Evolutionary conservation across 2,329 filamentous ascomycete genomes (phyloP).

Genomic region (Fonsecaea pedrosoi): DNA sequence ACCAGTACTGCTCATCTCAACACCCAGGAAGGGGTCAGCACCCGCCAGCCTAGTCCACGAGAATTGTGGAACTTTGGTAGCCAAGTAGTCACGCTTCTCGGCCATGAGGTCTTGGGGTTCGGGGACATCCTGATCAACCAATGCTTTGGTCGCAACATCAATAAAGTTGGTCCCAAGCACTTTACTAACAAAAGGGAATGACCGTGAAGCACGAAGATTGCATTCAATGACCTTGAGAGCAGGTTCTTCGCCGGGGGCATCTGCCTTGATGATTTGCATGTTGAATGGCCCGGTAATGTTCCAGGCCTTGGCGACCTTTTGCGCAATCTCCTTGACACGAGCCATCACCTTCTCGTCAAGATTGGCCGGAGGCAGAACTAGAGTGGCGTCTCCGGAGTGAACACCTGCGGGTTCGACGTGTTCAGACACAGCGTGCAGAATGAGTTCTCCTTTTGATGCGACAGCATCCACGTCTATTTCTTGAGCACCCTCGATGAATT

Average conservation of each 20-base stretch:
- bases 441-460: conserved; percentile 80
- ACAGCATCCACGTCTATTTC: conserved; percentile 98
- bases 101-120: conserved; percentile 87
- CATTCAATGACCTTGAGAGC: conserved; percentile 96
- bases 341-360: conserved; percentile 79
- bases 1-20: conserved; percentile 96
- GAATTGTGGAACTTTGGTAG: conserved; percentile 98
- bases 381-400: conserved; percentile 94
- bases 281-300: conserved; percentile 98
- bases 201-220: conserved; percentile 95
- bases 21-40: conserved; percentile 94
- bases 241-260: conserved; percentile 68
- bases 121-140: conserved; percentile 84
- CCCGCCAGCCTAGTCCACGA: conserved; percentile 97
- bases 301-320: conserved; percentile 97
- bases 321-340: conserved; percentile 91
- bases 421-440: conserved; percentile 91
- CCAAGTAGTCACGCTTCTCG: conserved; percentile 86
- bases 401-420: conserved; percentile 97
- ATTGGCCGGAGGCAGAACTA: conserved; percentile 84
- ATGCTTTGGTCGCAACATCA: conserved; percentile 89
- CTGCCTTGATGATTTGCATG: conserved; percentile 99
- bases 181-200: conserved; percentile 98
- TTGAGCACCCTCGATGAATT: conserved; percentile 95
- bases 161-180: conserved; percentile 97